These are phyloP conservation scores for Botryosphaeria dothidea DNA, from an alignment of 2,329 filamentous ascomycete species.

Conservation along the genomic window DNA sequence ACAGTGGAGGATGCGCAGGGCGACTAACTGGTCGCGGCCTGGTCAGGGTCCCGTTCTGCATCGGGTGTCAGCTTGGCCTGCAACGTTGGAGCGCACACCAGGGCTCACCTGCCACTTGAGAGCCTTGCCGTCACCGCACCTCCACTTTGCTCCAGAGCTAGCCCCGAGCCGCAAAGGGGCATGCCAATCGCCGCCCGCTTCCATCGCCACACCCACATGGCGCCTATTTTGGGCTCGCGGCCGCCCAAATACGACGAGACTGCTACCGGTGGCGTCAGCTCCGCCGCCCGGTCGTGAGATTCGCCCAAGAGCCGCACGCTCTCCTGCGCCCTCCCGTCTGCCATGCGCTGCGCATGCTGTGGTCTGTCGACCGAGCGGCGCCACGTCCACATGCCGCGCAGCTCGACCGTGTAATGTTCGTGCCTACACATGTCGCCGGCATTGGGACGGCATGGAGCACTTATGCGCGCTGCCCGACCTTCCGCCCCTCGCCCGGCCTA, in stretches of 20 bases:
- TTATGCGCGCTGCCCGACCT: slow-evolving; percentile 8
- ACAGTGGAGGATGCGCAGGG: background rate
- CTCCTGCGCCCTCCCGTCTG: slow-evolving; percentile 10
- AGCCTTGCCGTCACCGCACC: slow-evolving; percentile 14
- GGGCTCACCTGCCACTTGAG: slow-evolving; percentile 5
- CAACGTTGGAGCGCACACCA: background rate
- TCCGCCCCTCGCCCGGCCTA: background rate
- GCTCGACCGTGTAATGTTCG: slow-evolving; percentile 10
- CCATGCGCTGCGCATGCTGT: slow-evolving; percentile 5
- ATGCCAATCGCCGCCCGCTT: slow-evolving; percentile 8
- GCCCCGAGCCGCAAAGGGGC: slow-evolving; percentile 14
- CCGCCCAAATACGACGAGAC: background rate
- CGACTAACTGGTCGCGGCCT: background rate
- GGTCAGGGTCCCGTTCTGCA: background rate
- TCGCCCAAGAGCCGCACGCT: slow-evolving; percentile 17
- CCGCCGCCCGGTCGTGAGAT: background rate
- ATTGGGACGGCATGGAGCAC: slow-evolving; percentile 3
- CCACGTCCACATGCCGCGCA: slow-evolving; percentile 17
- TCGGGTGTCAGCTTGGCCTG: background rate
- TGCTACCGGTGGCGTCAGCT: background rate
- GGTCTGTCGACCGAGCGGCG: slow-evolving; percentile 6
- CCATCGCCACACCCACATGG: slow-evolving; percentile 8
- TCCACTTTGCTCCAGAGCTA: background rate
- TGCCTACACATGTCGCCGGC: background rate
- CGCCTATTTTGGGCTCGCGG: slow-evolving; percentile 10